Conservation (phyloP, 2,329 filamentous ascomycete species). For the Aspergillus aculeatus region DNA sequence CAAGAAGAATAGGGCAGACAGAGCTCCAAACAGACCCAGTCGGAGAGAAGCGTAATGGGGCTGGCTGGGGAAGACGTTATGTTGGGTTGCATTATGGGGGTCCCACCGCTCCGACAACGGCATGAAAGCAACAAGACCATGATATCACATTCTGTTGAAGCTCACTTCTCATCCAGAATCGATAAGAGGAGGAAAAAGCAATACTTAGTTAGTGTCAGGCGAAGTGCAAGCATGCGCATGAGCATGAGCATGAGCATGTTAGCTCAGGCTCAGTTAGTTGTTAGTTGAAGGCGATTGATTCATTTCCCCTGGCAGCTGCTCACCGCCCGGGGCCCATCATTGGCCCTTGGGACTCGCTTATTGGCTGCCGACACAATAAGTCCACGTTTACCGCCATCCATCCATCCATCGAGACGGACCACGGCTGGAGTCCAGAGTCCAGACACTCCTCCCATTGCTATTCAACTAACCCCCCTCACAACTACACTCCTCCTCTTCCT, state of each 20-base stretch:
- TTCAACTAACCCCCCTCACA: background rate
- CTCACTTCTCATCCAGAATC: background rate
- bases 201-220: background rate
- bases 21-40: background rate
- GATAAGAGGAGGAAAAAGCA: background rate
- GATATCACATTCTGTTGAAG: background rate
- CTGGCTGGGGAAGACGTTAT: background rate
- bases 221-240: background rate
- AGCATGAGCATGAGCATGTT: no score
- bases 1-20: background rate
- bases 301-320: conserved; percentile 17
- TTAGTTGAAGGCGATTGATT: no score
- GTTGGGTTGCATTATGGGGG: background rate
- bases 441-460: conserved; percentile 19
- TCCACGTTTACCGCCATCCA: conserved; percentile 33
- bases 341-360: conserved; percentile 37
- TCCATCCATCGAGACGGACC: conserved; percentile 22
- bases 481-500: conserved; percentile 22
- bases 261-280: no score
- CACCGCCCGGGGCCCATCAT: conserved; percentile 34
- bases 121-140: background rate
- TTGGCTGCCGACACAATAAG: conserved; percentile 33
- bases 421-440: conserved; percentile 29
- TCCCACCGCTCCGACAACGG: background rate
- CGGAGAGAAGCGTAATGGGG: background rate